These are phyloP conservation scores for Chrysosporium queenslandicum DNA, from an alignment of 2,329 filamentous ascomycete genomes.

Conservation along the genomic window DNA sequence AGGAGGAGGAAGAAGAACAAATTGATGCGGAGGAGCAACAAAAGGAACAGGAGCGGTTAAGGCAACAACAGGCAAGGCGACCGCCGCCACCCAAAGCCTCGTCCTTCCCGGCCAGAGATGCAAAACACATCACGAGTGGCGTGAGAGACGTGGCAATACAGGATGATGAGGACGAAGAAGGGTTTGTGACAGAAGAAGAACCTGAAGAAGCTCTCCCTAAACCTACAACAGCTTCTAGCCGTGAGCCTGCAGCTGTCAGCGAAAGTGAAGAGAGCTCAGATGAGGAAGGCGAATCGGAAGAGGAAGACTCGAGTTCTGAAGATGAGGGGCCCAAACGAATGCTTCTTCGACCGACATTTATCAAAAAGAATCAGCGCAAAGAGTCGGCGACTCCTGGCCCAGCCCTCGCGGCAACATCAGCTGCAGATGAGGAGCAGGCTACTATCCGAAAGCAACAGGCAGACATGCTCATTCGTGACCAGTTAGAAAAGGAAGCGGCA, in stretches of 20 bases:
- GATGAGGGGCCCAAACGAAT: slow-evolving; percentile 45
- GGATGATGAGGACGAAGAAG: slow-evolving; percentile 44
- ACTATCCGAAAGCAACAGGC: slow-evolving; percentile 51
- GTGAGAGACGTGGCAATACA: slow-evolving; percentile 31
- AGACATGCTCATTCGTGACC: slow-evolving; percentile 75
- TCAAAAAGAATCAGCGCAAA: slow-evolving; percentile 53
- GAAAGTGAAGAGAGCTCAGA: slow-evolving; percentile 7
- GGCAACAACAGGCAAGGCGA: slow-evolving; percentile 31
- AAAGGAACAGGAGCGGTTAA: background rate
- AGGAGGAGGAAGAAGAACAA: slow-evolving; percentile 26
- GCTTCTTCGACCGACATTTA: slow-evolving; percentile 56
- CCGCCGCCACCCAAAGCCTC: slow-evolving; percentile 38
- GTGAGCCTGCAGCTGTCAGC: background rate
- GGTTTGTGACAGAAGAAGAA: slow-evolving; percentile 50
- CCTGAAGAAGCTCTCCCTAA: slow-evolving; percentile 23
- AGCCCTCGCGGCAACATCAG: slow-evolving; percentile 15
- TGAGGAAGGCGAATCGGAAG: slow-evolving; percentile 11
- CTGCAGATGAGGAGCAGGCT: slow-evolving; percentile 38
- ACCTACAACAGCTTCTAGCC: background rate
- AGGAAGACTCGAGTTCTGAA: slow-evolving; percentile 11
- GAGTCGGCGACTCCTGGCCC: slow-evolving; percentile 23
- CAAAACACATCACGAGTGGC: slow-evolving; percentile 27
- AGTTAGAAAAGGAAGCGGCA: slow-evolving; percentile 70
- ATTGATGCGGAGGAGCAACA: background rate
- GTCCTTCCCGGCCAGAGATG: slow-evolving; percentile 28